These are phyloP conservation scores for Penicillium psychrofluorescens DNA, from an alignment of 495 filamentous ascomycete species.

Conservation along the genomic window DNA sequence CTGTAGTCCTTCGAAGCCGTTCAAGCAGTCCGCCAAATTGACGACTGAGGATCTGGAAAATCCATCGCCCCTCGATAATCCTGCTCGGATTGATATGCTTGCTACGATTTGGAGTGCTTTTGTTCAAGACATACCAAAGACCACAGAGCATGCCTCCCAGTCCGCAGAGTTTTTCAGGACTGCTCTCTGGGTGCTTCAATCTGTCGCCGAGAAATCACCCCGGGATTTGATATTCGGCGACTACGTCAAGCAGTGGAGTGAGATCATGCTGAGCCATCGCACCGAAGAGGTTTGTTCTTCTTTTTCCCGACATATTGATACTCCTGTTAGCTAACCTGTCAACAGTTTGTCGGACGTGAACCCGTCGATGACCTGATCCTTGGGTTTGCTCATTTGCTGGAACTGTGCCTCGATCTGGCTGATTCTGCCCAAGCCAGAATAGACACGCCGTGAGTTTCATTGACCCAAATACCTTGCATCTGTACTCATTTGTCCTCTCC, in stretches of 20 bases:
- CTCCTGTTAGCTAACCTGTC: not conserved
- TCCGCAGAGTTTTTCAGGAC: conserved; percentile 52
- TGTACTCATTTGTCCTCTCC: not conserved
- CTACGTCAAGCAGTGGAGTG: conserved; percentile 46
- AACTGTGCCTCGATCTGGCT: conserved; percentile 42
- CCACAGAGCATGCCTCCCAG: conserved; percentile 31
- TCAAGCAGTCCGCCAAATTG: conserved; percentile 16
- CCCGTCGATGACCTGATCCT: conserved; percentile 39
- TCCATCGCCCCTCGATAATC: conserved; percentile 11
- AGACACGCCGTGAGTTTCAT: conserved; percentile 30
- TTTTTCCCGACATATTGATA: not conserved
- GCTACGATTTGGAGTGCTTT: conserved; percentile 47
- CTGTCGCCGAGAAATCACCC: conserved; percentile 44
- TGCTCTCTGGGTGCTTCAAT: conserved; percentile 44
- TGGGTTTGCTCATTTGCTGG: conserved; percentile 40
- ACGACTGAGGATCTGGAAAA: conserved; percentile 4
- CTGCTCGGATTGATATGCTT: conserved; percentile 31
- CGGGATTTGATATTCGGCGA: conserved; percentile 42
- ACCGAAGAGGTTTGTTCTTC: conserved; percentile 36
- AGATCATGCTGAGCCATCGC: conserved; percentile 47
- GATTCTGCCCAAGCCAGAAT: conserved; percentile 35
- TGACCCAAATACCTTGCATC: not conserved
- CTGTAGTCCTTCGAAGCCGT: conserved; percentile 19
- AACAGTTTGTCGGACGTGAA: conserved; percentile 44
- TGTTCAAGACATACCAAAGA: conserved; percentile 39